Percentiles rank a stretch among this genome's conserved stretches.
These are phyloP conservation scores for Talaromyces adpressus DNA, from an alignment of 495 filamentous ascomycete genomes.

Conservation along the genomic window DNA sequence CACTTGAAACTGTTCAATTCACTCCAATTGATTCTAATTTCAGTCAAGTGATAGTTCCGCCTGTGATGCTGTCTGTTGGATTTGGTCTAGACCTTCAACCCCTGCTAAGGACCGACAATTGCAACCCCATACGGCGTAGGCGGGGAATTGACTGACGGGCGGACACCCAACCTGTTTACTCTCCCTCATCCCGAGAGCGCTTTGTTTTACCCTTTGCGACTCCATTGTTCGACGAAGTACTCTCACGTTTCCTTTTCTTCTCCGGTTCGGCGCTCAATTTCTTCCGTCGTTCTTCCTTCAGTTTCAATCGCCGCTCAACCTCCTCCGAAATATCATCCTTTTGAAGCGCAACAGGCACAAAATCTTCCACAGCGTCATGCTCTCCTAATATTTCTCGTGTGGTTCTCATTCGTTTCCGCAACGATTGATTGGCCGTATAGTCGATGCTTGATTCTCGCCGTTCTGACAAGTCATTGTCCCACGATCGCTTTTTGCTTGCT, in stretches of 20 bases:
- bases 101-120: neutral
- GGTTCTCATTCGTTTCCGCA: conserved; percentile 20
- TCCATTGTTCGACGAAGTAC: conserved; percentile 25
- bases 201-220: neutral
- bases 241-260: conserved; percentile 31
- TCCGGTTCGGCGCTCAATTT: conserved; percentile 24
- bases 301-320: conserved; percentile 32
- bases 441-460: neutral
- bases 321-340: conserved; percentile 42
- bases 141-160: neutral
- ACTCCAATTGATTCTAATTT: neutral
- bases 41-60: neutral
- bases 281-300: conserved; percentile 30
- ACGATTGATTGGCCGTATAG: conserved; percentile 2
- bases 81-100: neutral
- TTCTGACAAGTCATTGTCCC: conserved; percentile 8
- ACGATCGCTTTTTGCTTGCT: conserved; percentile 8
- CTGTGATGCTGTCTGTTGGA: neutral
- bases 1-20: neutral
- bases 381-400: conserved; percentile 11
- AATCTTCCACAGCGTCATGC: conserved; percentile 15
- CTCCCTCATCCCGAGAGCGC: neutral
- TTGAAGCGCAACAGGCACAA: conserved; percentile 22
- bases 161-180: neutral
- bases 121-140: neutral